Percentiles rank a stretch among this genome's conserved stretches.
These are phyloP conservation scores for Sphaerobolus stellatus DNA, from an alignment of 1,284 basidiomycete genomes.

Conservation along the genomic window DNA sequence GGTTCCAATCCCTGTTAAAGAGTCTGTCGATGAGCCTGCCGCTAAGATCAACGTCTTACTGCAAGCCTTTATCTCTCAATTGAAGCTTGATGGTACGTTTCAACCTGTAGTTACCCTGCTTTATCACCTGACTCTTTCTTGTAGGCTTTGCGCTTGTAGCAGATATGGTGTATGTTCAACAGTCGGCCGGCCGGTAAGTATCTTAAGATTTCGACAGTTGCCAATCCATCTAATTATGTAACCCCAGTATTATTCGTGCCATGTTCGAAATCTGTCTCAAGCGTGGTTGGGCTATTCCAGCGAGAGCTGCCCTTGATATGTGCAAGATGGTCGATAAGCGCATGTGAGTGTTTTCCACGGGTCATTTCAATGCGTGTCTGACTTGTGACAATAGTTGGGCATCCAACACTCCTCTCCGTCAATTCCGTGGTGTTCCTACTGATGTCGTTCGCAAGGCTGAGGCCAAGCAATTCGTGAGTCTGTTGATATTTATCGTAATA, in stretches of 20 bases:
- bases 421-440: constrained; percentile 87
- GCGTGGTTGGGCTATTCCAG: constrained; percentile 96
- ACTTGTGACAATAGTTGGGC: constrained; percentile 69
- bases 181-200: constrained; percentile 80
- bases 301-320: constrained; percentile 86
- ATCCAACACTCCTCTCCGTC: constrained; percentile 95
- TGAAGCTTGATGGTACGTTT: constrained; percentile 82
- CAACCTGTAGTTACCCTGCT: background rate
- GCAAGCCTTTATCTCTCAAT: constrained; percentile 93
- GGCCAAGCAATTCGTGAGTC: constrained; percentile 90
- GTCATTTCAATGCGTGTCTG: constrained; percentile 8
- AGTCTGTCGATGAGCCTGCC: constrained; percentile 92
- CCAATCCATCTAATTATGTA: constrained; percentile 16
- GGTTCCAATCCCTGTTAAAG: constrained; percentile 97
- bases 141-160: constrained; percentile 91
- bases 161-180: constrained; percentile 97
- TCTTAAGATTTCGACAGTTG: background rate
- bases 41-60: constrained; percentile 97
- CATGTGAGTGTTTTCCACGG: constrained; percentile 53
- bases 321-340: constrained; percentile 97
- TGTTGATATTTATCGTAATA: constrained; percentile 11
- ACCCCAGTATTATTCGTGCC: constrained; percentile 82
- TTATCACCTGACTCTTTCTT: background rate
- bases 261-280: constrained; percentile 99
- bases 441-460: constrained; percentile 93